Evolutionary conservation across 805 yeast species (phyloP), one percentile per base, ranked within the genome.

Genomic region (Priceomyces medius): DNA sequence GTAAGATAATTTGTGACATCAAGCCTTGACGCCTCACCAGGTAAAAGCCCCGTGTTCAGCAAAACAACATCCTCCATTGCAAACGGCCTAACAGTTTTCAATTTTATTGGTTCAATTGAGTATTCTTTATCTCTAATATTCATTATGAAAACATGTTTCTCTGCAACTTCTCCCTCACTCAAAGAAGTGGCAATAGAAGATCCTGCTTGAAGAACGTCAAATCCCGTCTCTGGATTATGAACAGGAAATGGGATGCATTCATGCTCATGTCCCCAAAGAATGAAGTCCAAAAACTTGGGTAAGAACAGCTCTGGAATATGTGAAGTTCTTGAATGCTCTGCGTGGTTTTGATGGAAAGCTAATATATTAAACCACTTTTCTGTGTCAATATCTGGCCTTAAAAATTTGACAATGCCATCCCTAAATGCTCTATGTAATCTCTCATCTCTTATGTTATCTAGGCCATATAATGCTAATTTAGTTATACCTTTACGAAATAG

Each of bases 211-310:
- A 93, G 70, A 0, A 89, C 88, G 41, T 80, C 80, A 13, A 91
- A 88, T 1, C 83, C 84, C 2, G 75, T 76, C 8, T 72, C 73
- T 1, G 79, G 68, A 52, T 84, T 83, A 34, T 68, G 68, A 1
- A 71, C 74, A 0, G 95, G 80, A 43, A 77, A 79, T 1, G 91
- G 87, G 3, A 83, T 73, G 55, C 97, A 88, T 58, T 93, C 97
- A 62, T 93, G 99, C 59, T 93, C 99, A 61, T 93, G 99, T 13
- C 99, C 99, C 99, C 99, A 93, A 2, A 90, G 66, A 0, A 93
- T 82, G 42, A 91, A 69, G 56, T 93, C 89, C 35, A 93, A 54
- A 56, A 90, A 89, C 7, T 74, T 68, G 0, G 98, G 99, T 18
- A 93, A 64, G 51, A 86, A 85, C 40, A 73, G 74, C 48, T 90